A percentile compares a stretch with the other conserved stretches of the same genome.
These are phyloP conservation scores for Sextonia rubra DNA, from an alignment of 164 flowering plant species.

Conservation along the genomic window DNA sequence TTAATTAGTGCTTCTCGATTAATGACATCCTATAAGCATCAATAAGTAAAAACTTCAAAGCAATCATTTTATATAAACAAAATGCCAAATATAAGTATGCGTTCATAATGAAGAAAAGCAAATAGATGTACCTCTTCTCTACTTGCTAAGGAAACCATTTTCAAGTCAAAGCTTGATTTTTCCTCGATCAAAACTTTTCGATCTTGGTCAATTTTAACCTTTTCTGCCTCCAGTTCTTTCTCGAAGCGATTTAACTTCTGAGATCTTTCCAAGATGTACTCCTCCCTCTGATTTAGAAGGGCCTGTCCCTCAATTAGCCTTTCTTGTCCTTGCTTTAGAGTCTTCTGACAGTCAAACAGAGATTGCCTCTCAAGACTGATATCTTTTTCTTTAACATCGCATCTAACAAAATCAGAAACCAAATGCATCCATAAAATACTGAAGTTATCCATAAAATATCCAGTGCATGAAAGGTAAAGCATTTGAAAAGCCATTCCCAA, in stretches of 20 bases:
- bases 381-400: slow-evolving; percentile 82
- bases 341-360: slow-evolving; percentile 54
- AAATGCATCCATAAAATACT: slow-evolving; percentile 1
- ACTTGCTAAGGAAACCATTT: slow-evolving; percentile 35
- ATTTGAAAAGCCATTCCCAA: neutral
- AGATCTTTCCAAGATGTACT: slow-evolving; percentile 43
- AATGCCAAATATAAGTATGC: neutral
- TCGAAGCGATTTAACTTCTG: slow-evolving; percentile 51
- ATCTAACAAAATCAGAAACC: slow-evolving; percentile 28
- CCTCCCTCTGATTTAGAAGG: slow-evolving; percentile 73
- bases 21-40: slow-evolving; percentile 43
- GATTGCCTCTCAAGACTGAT: slow-evolving; percentile 61
- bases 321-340: slow-evolving; percentile 61
- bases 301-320: slow-evolving; percentile 67
- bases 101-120: neutral
- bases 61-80: neutral
- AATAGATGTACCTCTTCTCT: slow-evolving; percentile 62
- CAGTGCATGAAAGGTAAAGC: neutral
- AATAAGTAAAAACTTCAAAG: neutral
- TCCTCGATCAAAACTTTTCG: slow-evolving; percentile 39
- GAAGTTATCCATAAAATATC: neutral
- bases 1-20: slow-evolving; percentile 45
- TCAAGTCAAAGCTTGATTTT: slow-evolving; percentile 40
- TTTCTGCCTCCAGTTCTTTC: slow-evolving; percentile 58
- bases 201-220: slow-evolving; percentile 42